Evolutionary conservation across 306 rosid genomes (phyloP).

Genomic region (Dicorynia guianensis): DNA sequence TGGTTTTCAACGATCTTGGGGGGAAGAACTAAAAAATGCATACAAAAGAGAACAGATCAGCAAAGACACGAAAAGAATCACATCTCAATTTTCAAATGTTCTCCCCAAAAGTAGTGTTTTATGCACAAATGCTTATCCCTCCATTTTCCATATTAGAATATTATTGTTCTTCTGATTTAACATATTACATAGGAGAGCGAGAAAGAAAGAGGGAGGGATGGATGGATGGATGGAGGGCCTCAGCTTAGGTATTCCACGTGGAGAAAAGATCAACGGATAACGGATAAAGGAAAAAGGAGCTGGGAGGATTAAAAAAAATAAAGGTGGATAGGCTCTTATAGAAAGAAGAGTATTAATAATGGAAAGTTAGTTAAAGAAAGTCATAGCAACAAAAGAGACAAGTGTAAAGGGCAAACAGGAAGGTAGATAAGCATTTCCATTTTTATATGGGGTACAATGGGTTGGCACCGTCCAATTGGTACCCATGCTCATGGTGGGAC

Average conservation of each 20-base stretch:
- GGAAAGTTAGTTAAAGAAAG: constrained; percentile 41
- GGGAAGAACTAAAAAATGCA: constrained; percentile 15
- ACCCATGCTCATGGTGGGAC: constrained; percentile 34
- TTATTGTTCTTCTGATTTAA: constrained; percentile 45
- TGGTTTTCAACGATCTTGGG: constrained; percentile 24
- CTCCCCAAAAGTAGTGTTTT: constrained; percentile 48
- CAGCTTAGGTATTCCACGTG: constrained; percentile 37
- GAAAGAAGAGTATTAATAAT: constrained; percentile 25
- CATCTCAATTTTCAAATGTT: constrained; percentile 40
- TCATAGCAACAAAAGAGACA: constrained; percentile 32
- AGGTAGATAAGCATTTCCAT: constrained; percentile 41
- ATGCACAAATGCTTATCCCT: constrained; percentile 46
- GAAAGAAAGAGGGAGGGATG: neutral
- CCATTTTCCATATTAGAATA: constrained; percentile 37
- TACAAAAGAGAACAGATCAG: constrained; percentile 56
- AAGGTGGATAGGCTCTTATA: constrained; percentile 11
- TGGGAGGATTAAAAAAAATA: constrained; percentile 7
- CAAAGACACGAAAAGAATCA: constrained; percentile 22
- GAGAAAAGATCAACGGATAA: neutral
- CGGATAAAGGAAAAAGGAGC: neutral
- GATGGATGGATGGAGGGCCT: neutral
- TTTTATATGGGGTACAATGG: constrained; percentile 26
- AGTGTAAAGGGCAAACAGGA: constrained; percentile 42
- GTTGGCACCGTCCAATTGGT: constrained; percentile 49
- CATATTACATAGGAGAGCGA: constrained; percentile 13